Evolutionary conservation across 257 asterid genomes (phyloP), one percentile per base, ranked within the genome.

Genomic region (Mentha longifolia): DNA sequence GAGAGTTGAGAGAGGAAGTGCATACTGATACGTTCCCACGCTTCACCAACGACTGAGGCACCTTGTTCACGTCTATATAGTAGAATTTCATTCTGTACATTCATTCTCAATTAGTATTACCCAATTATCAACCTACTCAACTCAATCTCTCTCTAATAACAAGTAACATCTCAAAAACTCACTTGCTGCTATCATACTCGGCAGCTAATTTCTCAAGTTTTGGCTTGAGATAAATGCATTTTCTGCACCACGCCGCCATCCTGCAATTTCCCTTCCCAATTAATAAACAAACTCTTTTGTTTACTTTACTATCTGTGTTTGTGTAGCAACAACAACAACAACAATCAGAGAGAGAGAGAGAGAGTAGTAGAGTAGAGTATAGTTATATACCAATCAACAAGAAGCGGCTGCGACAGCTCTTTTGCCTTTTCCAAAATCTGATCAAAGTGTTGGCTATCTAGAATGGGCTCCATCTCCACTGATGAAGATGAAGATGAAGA

Each of bases 161-260:
- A 22, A 22, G 25, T n/a, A n/a, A 22, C 25, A 22, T 0, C 1
- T 19, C 1, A 2, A 12, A 0, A 70, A 47, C 85, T 79, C 72
- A 94, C 98, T 89, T 88, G 87, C 86, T 74, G 55, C 89, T 92
- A 65, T 93, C 95, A 62, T 62, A 89, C 15, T 94, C 99, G 7
- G 88, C 92, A 12, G 92, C 95, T 78, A 94, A 55, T 83, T 94
- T 94, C 88, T 94, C 97, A 76, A 94, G 61, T 68, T 91, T 91
- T n/a, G 97, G 99, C 81, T 85, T 86, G 85, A 94, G 70, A 77
- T 78, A 91, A 7, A 94, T 91, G 90, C 98, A 94, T 86, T 94
- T 94, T 66, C 98, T 90, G 81, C 97, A 91, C 99, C 99, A 94
- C 6, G 83, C 52, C 35, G 99, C 98, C 99, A 94, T 91, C 99